Conservation (phyloP, 2,329 filamentous ascomycete species). For the Pyrenochaeta sp. region DNA sequence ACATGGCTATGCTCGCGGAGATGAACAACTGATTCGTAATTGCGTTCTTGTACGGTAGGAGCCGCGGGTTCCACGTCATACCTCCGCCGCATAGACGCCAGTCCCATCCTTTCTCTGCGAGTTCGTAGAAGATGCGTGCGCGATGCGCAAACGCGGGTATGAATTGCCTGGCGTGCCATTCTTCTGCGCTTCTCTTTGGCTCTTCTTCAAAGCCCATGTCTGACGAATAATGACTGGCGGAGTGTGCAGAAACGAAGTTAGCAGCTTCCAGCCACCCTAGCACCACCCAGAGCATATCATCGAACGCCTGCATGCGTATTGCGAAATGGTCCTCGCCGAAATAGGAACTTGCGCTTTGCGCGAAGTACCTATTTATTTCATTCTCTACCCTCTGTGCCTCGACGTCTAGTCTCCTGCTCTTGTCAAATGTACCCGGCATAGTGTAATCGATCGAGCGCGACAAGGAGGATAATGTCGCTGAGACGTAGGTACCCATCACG, state of each 20-base stretch:
- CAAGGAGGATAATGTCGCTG: constrained; percentile 75
- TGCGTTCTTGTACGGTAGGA: constrained; percentile 87
- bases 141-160: constrained; percentile 81
- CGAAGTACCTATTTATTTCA: constrained; percentile 82
- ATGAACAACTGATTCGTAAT: constrained; percentile 95
- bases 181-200: constrained; percentile 2
- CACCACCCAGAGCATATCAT: constrained; percentile 96
- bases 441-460: constrained; percentile 65
- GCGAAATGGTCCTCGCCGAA: constrained; percentile 84
- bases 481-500: constrained; percentile 81
- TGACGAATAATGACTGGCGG: constrained; percentile 65
- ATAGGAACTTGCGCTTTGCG: constrained; percentile 79
- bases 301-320: constrained; percentile 81
- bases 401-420: constrained; percentile 35
- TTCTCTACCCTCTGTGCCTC: constrained; percentile 70
- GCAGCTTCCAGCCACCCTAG: constrained; percentile 87
- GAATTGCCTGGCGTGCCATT: constrained; percentile 82
- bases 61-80: constrained; percentile 86
- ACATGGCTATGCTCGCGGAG: constrained; percentile 86
- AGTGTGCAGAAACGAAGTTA: constrained; percentile 78
- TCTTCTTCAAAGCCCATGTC: constrained; percentile 8
- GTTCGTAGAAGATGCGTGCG: constrained; percentile 83
- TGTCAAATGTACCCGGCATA: constrained; percentile 45
- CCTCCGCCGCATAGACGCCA: constrained; percentile 81
- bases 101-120: constrained; percentile 83